Base-by-base conservation (phyloP, 352 stramenopile genomes). In the Globisporangium okanoganense region DNA sequence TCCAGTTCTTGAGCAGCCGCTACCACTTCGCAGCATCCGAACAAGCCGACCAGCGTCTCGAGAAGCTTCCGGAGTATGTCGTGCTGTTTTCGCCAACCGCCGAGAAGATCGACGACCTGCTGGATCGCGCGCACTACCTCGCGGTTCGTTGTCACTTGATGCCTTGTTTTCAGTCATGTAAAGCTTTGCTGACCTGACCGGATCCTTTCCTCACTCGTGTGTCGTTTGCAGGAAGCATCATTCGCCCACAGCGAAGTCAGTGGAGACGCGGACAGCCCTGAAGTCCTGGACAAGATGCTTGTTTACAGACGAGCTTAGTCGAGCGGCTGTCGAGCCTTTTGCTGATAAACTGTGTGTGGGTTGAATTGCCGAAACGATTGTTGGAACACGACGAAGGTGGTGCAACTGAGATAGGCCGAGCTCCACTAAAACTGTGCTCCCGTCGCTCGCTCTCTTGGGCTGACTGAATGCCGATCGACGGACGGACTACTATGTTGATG, bases 161-260 rank as follows among this genome's bases (percentile, higher is more conserved):
- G 25, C 22, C 6, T 40, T 36, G 53, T 18, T 29, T 25, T 36
- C 16, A 40, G 9, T 50, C n/a, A 14, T 51, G 24, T 13, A 5
- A 20, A 40, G 13, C 35, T 40, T 40, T 40, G 35, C 24, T 52
- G 24, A 6, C 45, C 22, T 18, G 29, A 36, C 16, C 14, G 33
- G 57, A 24, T 35, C 13, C 31, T 20, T 50, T 6, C 12, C 3
- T 31, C 44, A 29, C 24, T 20, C 45, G 43, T n/a, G 22, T 35
- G 12, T 20, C 24, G 18, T 24, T 4, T 58, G 18, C 40, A 90
- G 76, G 65, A 71, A 41, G 77, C 68, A 35, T 79, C 76, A 22
- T 92, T 94, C 40, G 63, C 69, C 53, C 81, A 94, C 63, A 90
- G 76, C 54, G 76, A 92, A 9, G 64, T 89, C 33, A 90, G 76